Evolutionary conservation across 2,329 filamentous ascomycete species (phyloP).

Genomic region (Endoconidiophora polonica): DNA sequence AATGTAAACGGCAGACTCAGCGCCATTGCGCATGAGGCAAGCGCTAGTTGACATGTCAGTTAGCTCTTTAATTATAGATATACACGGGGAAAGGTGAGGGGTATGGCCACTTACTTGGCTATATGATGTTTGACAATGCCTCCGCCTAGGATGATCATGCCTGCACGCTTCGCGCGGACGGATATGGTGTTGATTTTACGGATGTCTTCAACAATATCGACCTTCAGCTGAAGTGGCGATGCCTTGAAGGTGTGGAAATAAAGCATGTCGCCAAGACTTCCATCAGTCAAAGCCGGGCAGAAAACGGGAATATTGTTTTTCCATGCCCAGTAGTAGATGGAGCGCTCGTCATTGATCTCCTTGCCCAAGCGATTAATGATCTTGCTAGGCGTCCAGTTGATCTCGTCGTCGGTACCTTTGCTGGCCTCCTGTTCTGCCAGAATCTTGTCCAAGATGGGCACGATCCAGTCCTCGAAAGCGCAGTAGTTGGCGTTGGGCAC

Average conservation of each 20-base stretch:
- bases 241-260: constrained; percentile 96
- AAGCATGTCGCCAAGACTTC: constrained; percentile 90
- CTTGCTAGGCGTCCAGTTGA: constrained; percentile 88
- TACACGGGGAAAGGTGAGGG: neutral
- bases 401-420: constrained; percentile 48
- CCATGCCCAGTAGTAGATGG: constrained; percentile 93
- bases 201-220: constrained; percentile 91
- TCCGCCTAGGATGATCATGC: constrained; percentile 90
- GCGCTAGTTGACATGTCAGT: constrained; percentile 27
- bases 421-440: constrained; percentile 79
- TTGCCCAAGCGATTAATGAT: constrained; percentile 78
- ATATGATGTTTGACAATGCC: constrained; percentile 98
- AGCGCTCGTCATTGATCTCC: constrained; percentile 84
- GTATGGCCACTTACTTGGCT: constrained; percentile 41
- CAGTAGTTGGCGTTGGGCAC: constrained; percentile 95
- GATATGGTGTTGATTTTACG: constrained; percentile 83
- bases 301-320: constrained; percentile 96
- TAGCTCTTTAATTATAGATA: neutral
- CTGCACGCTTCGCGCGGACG: constrained; percentile 69
- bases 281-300: constrained; percentile 89
- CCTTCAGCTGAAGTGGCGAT: constrained; percentile 61
- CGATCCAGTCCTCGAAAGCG: constrained; percentile 91
- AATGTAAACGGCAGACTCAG: constrained; percentile 92
- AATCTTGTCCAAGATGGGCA: constrained; percentile 90
- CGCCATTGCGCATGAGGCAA: constrained; percentile 92